Base-by-base conservation (phyloP, 2,329 filamentous ascomycete genomes). In the Domatiomyces globalis region DNA sequence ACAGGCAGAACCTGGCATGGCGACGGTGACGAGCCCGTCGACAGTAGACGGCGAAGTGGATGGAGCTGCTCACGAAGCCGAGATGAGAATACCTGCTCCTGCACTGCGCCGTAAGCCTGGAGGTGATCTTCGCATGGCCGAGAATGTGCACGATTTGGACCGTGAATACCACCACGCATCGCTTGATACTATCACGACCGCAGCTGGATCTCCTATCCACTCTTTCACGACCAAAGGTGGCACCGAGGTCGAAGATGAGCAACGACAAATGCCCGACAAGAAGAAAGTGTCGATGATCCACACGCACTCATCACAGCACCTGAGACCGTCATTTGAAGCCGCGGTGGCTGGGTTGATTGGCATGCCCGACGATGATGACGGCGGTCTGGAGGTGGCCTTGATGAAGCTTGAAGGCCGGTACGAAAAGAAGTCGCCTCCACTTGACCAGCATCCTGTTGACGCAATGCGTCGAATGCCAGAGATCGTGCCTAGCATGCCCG, bases 381-480 rank as follows among this genome's bases (percentile, higher is more conserved):
- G 87, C 5, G 90, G 90, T 10, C 82, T 96, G 22, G 92, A 96
- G 63, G 88, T 89, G n/a, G 87, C 92, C 0, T 67, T 98, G 48
- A 69, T 89, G 60, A 98, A 96, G 62, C 75, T 98, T 0, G 92
- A 98, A 69, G 92, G 92, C 8, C 90, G 80, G 59, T 92, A 83
- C 60, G 77, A 83, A 63, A 81, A 75, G 59, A 78, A 65, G 5
- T 63, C 61, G 59, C 59, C 63, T 43, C 56, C 56, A 2, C 49
- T 58, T 17, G 52, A 55, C n/a, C 56, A 57, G 39, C 51, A 55
- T 33, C 54, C 57, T 15, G 19, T 54, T 6, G 52, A 59, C 43
- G 49, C 51, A 19, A 29, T 50, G 17, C 50, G 54, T 39, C 56
- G 53, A 5, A 49, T 58, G 15, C 56, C 56, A 18, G 56, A 58